These are phyloP conservation scores for Stipa capillata DNA, from an alignment of 176 grass and related monocot species.

Conservation along the genomic window DNA sequence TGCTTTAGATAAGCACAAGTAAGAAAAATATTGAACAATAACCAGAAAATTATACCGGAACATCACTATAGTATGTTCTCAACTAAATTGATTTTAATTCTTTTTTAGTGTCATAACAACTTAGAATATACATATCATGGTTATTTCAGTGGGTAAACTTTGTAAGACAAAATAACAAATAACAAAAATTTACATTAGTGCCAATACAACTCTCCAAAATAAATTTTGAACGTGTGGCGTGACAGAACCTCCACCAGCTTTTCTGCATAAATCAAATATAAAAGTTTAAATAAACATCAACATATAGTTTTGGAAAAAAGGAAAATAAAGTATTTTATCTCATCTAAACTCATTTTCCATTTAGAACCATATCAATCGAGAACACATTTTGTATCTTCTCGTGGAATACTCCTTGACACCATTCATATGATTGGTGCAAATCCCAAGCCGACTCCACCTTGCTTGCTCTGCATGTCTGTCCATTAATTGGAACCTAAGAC, in stretches of 20 bases:
- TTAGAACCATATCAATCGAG: background rate
- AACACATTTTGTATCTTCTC: background rate
- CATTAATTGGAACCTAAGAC: background rate
- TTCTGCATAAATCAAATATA: conserved; percentile 38
- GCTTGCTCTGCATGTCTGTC: background rate
- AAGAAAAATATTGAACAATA: background rate
- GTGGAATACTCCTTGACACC: background rate
- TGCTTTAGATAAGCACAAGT: background rate
- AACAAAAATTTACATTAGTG: conserved; percentile 41
- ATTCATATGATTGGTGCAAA: background rate
- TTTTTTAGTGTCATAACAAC: background rate
- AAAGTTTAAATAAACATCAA: background rate
- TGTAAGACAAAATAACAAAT: background rate
- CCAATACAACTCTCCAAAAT: conserved; percentile 47
- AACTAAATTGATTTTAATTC: background rate
- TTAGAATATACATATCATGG: background rate
- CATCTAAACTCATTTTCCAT: background rate
- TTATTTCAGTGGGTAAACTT: background rate
- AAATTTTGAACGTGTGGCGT: conserved; percentile 54
- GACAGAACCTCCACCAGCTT: conserved; percentile 71
- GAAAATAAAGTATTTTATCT: background rate
- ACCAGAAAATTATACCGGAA: background rate
- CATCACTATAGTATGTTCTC: background rate
- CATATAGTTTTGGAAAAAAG: background rate
- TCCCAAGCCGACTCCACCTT: background rate